phyloP scores from a whole-genome alignment of 306 rosid species.

The Vigna trinervia region DNA sequence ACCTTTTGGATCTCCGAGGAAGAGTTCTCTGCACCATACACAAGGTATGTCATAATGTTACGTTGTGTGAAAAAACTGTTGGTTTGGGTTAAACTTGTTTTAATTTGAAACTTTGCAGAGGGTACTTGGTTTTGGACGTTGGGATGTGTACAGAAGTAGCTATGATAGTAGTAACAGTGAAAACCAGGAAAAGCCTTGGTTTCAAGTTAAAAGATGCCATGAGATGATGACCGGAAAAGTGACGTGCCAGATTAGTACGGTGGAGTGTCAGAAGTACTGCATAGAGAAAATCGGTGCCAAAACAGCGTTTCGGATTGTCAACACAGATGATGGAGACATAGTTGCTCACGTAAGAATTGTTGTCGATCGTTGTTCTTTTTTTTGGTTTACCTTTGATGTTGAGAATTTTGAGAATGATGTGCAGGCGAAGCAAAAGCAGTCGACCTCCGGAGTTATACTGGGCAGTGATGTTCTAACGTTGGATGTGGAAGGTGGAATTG shows the following conservation, averaged over 20 bases:
- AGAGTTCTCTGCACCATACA: constrained; percentile 58
- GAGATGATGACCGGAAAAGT: constrained; percentile 47
- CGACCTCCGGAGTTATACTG: constrained; percentile 54
- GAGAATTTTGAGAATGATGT: background rate
- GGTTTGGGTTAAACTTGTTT: background rate
- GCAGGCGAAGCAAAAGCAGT: constrained; percentile 66
- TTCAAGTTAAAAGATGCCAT: constrained; percentile 56
- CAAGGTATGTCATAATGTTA: constrained; percentile 45
- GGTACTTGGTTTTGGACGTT: constrained; percentile 59
- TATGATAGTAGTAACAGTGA: background rate
- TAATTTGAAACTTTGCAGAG: constrained; percentile 48
- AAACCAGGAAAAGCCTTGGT: constrained; percentile 49
- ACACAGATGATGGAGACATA: constrained; percentile 48
- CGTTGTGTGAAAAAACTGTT: too few relatives aligned
- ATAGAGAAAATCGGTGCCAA: constrained; percentile 53
- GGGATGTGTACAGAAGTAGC: constrained; percentile 65
- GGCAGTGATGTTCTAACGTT: constrained; percentile 67
- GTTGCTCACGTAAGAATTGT: constrained; percentile 65
- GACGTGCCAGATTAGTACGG: constrained; percentile 53
- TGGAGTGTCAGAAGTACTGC: constrained; percentile 56
- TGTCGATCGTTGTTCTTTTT: background rate
- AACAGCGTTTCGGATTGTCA: constrained; percentile 52
- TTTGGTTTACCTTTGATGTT: background rate
- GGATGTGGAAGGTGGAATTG: constrained; percentile 53
- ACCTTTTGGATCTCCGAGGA: constrained; percentile 75